Evolutionary conservation across 2,329 filamentous ascomycete species (phyloP), one percentile per base, ranked within the genome.

Genomic region (Laburnicola sp.): DNA sequence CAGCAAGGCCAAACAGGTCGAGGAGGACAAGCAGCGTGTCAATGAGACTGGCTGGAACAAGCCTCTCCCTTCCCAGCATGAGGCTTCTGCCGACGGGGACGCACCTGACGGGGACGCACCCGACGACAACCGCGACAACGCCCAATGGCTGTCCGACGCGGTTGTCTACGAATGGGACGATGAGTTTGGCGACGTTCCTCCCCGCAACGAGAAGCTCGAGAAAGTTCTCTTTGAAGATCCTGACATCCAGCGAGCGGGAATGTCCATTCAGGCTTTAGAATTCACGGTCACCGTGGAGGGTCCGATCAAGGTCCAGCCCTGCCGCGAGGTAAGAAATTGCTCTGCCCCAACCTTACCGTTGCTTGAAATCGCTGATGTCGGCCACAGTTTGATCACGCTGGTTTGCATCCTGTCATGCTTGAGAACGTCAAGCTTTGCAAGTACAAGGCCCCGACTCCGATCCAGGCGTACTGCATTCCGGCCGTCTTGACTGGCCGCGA

Each of bases 391-490:
- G 77, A 86, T 1, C 80, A 88, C 51, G 89, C 90, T 22, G 91
- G 89, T 2, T 78, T 99, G 10, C 94, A 99, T 64, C 94, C 94
- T 0, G 81, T 85, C 26, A 88, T 97, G 81, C 69, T 87, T 1
- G 79, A 86, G 57, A 99, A 97, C 59, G 81, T 97, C 35, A 68
- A 83, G 53, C 78, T 92, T 2, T 86, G 85, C 54, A 82, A 85
- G 1, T 97, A 96, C 66, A 70, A 76, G 0, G 66, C 75, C 0
- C 91, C 92, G 0, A 97, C 94, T 0, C 89, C 92, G 0, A 94
- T 99, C 32, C 94, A 99, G 69, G 83, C 84, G 21, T 97, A 89
- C 70, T 86, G 85, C 3, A 83, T 97, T 27, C 91, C 94, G 0
- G 86, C 92, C 0, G 86, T 97, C 37, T 75, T 89, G 22, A 77